Evolutionary conservation across 2,329 filamentous ascomycete species (phyloP).

Genomic region (Scopulariopsis brevicaulis): DNA sequence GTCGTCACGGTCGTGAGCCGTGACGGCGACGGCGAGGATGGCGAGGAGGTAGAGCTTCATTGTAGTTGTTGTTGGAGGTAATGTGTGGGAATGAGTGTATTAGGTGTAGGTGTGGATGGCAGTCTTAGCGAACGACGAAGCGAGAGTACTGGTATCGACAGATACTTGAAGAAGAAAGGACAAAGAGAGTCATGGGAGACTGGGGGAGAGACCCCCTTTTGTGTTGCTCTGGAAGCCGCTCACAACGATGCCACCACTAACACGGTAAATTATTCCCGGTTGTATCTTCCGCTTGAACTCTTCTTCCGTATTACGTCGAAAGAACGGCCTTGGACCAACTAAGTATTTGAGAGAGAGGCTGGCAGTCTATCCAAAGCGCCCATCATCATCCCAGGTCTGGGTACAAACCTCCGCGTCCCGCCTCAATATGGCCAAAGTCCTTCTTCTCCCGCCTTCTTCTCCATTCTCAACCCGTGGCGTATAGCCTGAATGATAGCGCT

Average conservation of each 20-base stretch:
- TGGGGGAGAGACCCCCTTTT: constrained; percentile 6
- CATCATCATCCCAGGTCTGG: background rate
- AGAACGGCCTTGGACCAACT: background rate
- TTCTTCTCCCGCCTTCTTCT: background rate
- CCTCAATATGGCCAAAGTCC: background rate
- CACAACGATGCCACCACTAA: background rate
- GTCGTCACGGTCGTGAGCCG: constrained; percentile 5
- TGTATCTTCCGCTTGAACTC: background rate
- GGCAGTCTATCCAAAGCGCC: background rate
- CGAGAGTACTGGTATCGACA: constrained; percentile 12
- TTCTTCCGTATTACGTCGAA: background rate
- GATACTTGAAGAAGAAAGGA: constrained; percentile 9
- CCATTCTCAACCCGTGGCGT: background rate
- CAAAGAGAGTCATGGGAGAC: background rate
- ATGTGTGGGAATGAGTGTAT: background rate
- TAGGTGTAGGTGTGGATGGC: constrained; percentile 1
- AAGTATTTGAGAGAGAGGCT: background rate
- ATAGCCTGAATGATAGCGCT: constrained; percentile 3
- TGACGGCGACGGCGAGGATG: constrained; percentile 9
- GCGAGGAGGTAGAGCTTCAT: constrained; percentile 10
- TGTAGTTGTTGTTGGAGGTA: background rate
- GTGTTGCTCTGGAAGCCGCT: background rate
- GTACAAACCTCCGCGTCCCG: background rate
- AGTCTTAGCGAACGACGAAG: constrained; percentile 9
- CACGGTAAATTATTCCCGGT: background rate